A percentile compares a stretch with the other conserved stretches of the same genome.
These are phyloP conservation scores for Xylogone sp. DNA, from an alignment of 2,329 filamentous ascomycete genomes.

Conservation along the genomic window DNA sequence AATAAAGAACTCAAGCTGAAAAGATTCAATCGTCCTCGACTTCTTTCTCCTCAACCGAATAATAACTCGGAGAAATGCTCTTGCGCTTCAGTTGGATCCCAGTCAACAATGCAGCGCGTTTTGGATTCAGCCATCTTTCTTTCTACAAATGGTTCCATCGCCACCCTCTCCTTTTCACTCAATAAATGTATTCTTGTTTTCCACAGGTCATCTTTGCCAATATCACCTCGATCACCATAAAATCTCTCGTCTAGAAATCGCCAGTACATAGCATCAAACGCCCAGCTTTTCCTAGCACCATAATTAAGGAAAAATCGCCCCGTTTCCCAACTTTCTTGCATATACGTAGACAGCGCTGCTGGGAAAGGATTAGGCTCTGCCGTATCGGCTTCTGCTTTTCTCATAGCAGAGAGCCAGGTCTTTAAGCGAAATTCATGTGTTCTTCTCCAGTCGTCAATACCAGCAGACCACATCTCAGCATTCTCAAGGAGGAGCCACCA, in stretches of 20 bases:
- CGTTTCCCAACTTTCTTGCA: slow-evolving; percentile 32
- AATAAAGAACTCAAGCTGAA: no score
- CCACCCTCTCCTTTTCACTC: slow-evolving; percentile 16
- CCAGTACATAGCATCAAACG: slow-evolving; percentile 19
- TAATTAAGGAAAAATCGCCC: slow-evolving; percentile 28
- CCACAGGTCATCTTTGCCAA: slow-evolving; percentile 16
- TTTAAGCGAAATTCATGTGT: slow-evolving; percentile 29
- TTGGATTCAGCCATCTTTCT: slow-evolving; percentile 25
- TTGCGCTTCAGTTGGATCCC: slow-evolving; percentile 18
- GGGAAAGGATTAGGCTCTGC: slow-evolving; percentile 8
- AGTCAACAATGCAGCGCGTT: slow-evolving; percentile 22
- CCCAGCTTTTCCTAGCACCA: slow-evolving; percentile 25
- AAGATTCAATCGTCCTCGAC: not conserved
- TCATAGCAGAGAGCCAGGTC: slow-evolving; percentile 30
- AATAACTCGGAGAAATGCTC: slow-evolving; percentile 13
- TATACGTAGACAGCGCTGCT: slow-evolving; percentile 21
- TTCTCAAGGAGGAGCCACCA: slow-evolving; percentile 35
- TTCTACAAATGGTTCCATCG: slow-evolving; percentile 28
- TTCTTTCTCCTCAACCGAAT: not conserved
- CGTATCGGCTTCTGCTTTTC: slow-evolving; percentile 26
- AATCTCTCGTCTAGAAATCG: slow-evolving; percentile 24
- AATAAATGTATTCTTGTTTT: slow-evolving; percentile 26
- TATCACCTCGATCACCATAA: slow-evolving; percentile 10
- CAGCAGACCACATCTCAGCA: slow-evolving; percentile 29
- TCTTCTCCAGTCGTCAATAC: slow-evolving; percentile 26